Conservation (phyloP, 2,329 filamentous ascomycete genomes). For the Colletotrichum eleusines region DNA sequence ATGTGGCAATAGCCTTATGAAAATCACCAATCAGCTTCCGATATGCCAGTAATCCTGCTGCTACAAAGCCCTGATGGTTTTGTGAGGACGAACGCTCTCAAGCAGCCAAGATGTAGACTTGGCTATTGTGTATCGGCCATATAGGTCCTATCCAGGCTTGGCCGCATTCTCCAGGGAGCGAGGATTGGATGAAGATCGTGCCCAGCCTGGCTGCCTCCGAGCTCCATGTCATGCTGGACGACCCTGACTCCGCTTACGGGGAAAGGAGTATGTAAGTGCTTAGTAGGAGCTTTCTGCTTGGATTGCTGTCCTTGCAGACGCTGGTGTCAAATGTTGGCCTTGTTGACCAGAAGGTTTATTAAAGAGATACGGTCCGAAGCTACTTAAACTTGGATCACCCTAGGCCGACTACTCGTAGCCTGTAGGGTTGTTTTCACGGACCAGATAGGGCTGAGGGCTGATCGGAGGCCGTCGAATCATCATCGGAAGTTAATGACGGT, state of each 20-base stretch:
- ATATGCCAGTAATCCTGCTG: background rate
- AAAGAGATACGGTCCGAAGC: background rate
- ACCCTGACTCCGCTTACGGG: background rate
- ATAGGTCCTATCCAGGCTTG: background rate
- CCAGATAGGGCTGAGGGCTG: background rate
- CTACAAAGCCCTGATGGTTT: background rate
- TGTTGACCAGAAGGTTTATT: background rate
- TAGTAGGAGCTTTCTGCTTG: background rate
- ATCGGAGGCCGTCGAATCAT: background rate
- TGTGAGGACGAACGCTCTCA: background rate
- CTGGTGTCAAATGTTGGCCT: background rate
- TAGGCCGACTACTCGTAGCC: background rate
- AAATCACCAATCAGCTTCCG: background rate
- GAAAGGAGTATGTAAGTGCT: background rate
- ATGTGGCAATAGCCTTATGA: no score
- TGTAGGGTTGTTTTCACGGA: background rate
- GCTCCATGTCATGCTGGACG: background rate
- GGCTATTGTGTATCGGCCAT: background rate
- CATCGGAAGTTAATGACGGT: background rate
- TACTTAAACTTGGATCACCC: background rate
- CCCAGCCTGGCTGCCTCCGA: background rate
- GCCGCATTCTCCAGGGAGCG: background rate
- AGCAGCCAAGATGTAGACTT: background rate
- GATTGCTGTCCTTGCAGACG: background rate
- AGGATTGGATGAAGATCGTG: background rate